Percentiles rank a stretch among this genome's conserved stretches.
phyloP scores from a whole-genome alignment of 2,329 filamentous ascomycete genomes.

The Geosmithia putterillii region DNA sequence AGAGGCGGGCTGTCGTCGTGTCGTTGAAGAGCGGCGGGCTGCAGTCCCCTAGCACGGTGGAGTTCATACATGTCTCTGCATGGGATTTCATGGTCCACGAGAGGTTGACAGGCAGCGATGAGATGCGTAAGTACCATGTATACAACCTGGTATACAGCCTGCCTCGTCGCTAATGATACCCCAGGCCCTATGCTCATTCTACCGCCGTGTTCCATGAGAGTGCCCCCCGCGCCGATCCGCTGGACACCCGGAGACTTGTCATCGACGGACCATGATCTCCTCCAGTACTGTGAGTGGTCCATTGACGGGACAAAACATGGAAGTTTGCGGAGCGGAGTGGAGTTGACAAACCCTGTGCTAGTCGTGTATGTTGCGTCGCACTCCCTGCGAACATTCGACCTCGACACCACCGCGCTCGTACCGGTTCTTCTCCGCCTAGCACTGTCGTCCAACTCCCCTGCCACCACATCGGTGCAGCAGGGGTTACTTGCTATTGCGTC shows the following conservation, averaged over 20 bases:
- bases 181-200: too few relatives aligned
- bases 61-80: not conserved
- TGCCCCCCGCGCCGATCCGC: not conserved
- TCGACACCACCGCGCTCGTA: not conserved
- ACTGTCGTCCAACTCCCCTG: not conserved
- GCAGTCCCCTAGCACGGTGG: not conserved
- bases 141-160: too few relatives aligned
- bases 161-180: too few relatives aligned
- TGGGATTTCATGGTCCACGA: not conserved
- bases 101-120: not conserved
- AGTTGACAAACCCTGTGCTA: too few relatives aligned
- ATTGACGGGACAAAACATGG: not conserved
- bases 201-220: too few relatives aligned
- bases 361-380: not conserved
- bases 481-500: not conserved
- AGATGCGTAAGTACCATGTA: too few relatives aligned
- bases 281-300: not conserved
- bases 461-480: not conserved
- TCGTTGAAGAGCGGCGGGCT: not conserved
- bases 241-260: not conserved
- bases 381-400: not conserved
- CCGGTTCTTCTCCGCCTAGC: not conserved
- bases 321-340: not conserved
- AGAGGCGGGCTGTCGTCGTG: not conserved
- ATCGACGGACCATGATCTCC: not conserved